Conservation (phyloP, 2,329 filamentous ascomycete species). For the Microcyclosporella mali region DNA sequence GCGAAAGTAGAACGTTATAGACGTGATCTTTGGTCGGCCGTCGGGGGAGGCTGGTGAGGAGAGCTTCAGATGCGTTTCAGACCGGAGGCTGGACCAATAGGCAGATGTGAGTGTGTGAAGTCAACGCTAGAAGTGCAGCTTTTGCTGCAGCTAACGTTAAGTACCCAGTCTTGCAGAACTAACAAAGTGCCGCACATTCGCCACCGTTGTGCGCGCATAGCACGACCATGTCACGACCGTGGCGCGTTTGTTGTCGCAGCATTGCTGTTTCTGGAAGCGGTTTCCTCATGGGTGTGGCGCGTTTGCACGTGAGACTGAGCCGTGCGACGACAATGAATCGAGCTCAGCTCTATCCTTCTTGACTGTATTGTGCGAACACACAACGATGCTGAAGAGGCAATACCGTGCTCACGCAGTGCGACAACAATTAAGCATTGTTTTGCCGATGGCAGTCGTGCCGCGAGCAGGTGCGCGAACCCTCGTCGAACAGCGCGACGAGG, state of each 20-base stretch:
- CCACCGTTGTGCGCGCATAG: constrained; percentile 7
- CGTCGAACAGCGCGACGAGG: no score
- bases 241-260: constrained; percentile 10
- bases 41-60: constrained; percentile 30
- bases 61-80: constrained; percentile 16
- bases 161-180: constrained; percentile 7
- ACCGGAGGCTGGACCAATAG: constrained; percentile 7
- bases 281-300: neutral
- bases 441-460: no score
- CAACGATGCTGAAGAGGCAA: no score
- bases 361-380: no score
- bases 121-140: constrained; percentile 12
- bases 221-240: constrained; percentile 1
- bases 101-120: constrained; percentile 4
- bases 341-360: constrained; percentile 3
- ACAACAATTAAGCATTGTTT: no score
- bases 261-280: neutral
- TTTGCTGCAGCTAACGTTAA: constrained; percentile 10
- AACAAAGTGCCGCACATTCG: constrained; percentile 13
- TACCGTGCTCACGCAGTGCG: no score
- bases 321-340: constrained; percentile 1
- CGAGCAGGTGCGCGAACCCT: no score
- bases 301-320: no score
- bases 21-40: constrained; percentile 27
- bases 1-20: constrained; percentile 29